Evolutionary conservation across 257 asterid species (phyloP).

Genomic region (Verbascum thapsus): DNA sequence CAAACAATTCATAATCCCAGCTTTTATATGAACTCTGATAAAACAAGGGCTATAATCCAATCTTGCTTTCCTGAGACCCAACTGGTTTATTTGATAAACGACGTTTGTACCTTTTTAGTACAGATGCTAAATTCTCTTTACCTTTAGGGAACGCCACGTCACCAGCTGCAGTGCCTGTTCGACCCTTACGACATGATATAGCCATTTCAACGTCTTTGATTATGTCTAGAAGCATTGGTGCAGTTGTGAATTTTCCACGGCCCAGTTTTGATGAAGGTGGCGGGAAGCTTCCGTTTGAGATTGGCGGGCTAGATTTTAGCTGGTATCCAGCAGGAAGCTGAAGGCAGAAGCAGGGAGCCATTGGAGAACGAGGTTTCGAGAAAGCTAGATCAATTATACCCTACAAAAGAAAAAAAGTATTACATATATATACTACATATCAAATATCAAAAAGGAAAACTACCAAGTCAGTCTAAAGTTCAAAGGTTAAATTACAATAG

Average conservation of each 20-base stretch:
- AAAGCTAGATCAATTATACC: constrained; percentile 85
- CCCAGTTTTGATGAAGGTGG: constrained; percentile 43
- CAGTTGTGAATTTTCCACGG: constrained; percentile 81
- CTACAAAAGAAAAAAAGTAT: constrained; percentile 35
- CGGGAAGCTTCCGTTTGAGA: constrained; percentile 51
- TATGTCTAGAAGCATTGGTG: constrained; percentile 66
- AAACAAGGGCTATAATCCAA: constrained; percentile 40
- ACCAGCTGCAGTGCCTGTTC: constrained; percentile 99
- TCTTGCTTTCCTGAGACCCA: constrained; percentile 49
- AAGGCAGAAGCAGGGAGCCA: constrained; percentile 87
- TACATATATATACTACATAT: constrained; percentile 5
- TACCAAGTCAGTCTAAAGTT: background rate
- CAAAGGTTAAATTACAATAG: too few relatives aligned
- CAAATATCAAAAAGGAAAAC: background rate
- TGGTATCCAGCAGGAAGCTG: constrained; percentile 75
- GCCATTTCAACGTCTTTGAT: constrained; percentile 80
- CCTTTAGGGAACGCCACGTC: constrained; percentile 99
- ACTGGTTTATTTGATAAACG: constrained; percentile 70
- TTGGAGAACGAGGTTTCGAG: constrained; percentile 68
- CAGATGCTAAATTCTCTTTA: constrained; percentile 84
- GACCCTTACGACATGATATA: constrained; percentile 88
- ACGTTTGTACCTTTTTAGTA: constrained; percentile 89
- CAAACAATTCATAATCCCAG: constrained; percentile 24
- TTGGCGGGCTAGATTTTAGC: constrained; percentile 54
- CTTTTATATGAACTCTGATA: constrained; percentile 27